Conservation (phyloP, 306 rosid genomes). For the Inga oerstediana region DNA sequence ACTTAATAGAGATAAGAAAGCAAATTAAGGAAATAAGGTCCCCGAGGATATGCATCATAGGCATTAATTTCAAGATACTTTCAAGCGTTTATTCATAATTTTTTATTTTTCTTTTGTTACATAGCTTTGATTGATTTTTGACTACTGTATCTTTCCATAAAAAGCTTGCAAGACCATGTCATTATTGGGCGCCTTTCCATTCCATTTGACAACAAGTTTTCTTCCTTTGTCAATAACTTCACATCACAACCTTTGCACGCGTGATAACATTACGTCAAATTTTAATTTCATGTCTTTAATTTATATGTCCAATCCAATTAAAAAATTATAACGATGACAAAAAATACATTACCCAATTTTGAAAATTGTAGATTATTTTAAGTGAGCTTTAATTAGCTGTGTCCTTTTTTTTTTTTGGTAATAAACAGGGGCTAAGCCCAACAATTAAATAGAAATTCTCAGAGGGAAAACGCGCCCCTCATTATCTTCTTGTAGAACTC, state of each 20-base stretch:
- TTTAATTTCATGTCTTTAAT: not conserved
- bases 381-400: too few relatives aligned
- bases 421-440: too few relatives aligned
- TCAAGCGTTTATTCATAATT: slow-evolving; percentile 8
- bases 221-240: slow-evolving; percentile 14
- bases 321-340: not conserved
- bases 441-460: too few relatives aligned
- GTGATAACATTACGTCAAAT: not conserved
- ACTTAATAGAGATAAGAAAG: not conserved
- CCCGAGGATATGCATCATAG: slow-evolving; percentile 13
- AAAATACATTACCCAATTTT: not conserved
- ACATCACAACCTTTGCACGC: slow-evolving; percentile 29
- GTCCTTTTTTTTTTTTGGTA: too few relatives aligned
- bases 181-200: slow-evolving; percentile 28
- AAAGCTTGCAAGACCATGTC: slow-evolving; percentile 3
- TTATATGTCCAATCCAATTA: not conserved
- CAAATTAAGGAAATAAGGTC: not conserved
- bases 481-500: too few relatives aligned
- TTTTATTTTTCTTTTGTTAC: not conserved
- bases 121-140: slow-evolving; percentile 17
- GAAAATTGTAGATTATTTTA: too few relatives aligned
- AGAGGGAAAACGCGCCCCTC: too few relatives aligned
- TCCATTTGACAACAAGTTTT: slow-evolving; percentile 10
- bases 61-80: slow-evolving; percentile 15
- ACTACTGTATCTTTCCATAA: slow-evolving; percentile 29